Evolutionary conservation across 768 basidiomycete genomes (phyloP).

Genomic region (Nidularia sp.): DNA sequence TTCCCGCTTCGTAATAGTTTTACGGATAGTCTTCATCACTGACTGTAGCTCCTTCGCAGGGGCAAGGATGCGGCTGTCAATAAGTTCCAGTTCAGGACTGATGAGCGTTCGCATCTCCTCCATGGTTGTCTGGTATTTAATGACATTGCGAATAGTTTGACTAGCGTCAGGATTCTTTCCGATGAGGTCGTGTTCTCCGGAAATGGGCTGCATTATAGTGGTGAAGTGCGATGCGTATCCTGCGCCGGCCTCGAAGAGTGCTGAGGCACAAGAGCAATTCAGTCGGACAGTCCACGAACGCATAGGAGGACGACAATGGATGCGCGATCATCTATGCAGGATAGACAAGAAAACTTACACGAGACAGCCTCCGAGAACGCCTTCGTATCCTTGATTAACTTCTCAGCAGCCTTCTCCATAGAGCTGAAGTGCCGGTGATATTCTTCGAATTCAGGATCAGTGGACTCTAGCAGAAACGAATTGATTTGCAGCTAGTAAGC

Average conservation of each 20-base stretch:
- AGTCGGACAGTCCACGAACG: too few relatives aligned
- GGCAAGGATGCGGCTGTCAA: slow-evolving; percentile 78
- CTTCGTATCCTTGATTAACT: slow-evolving; percentile 89
- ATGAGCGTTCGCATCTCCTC: slow-evolving; percentile 79
- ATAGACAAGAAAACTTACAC: slow-evolving; percentile 37
- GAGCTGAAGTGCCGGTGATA: slow-evolving; percentile 71
- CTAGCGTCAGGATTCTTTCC: slow-evolving; percentile 75
- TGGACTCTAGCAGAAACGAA: slow-evolving; percentile 48
- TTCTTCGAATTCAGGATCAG: slow-evolving; percentile 89
- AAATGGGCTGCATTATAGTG: slow-evolving; percentile 59
- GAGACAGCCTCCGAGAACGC: slow-evolving; percentile 81
- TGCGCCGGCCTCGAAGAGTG: slow-evolving; percentile 61
- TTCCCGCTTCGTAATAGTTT: slow-evolving; percentile 93
- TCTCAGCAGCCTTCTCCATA: slow-evolving; percentile 81
- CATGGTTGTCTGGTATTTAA: slow-evolving; percentile 67
- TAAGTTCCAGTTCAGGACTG: slow-evolving; percentile 89
- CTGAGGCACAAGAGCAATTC: slow-evolving; percentile 24
- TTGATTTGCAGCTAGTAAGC: background rate
- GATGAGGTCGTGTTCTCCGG: slow-evolving; percentile 75
- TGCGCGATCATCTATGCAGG: too few relatives aligned
- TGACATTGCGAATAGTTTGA: slow-evolving; percentile 76
- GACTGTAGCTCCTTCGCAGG: slow-evolving; percentile 89
- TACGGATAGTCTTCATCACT: slow-evolving; percentile 84
- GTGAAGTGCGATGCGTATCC: slow-evolving; percentile 64
- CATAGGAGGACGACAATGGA: too few relatives aligned